A percentile compares a stretch with the other conserved stretches of the same genome.
phyloP scores from a whole-genome alignment of 192 early-diverging fungal species.

The Lobosporangium transversale region DNA sequence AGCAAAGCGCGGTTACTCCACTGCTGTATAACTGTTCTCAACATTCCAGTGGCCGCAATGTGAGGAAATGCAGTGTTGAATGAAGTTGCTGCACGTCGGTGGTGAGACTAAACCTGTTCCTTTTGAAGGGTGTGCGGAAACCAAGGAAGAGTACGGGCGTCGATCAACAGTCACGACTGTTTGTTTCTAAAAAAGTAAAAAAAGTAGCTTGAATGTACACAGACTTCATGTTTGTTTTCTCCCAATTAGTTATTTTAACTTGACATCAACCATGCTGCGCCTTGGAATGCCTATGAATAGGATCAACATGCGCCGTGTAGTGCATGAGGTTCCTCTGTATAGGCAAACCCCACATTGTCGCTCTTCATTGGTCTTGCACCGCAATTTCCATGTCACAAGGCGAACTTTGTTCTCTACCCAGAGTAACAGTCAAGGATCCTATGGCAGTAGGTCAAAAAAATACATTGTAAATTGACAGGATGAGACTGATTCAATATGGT shows the following conservation, averaged over 20 bases:
- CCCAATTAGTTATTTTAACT: no score
- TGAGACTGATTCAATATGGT: no score
- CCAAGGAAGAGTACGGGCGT: no score
- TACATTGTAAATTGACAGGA: no score
- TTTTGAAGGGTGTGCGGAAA: no score
- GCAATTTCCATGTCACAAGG: constrained; percentile 39
- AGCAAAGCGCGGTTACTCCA: constrained; percentile 10
- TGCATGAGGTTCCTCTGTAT: not conserved
- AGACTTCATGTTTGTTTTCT: no score
- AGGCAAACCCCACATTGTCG: constrained; percentile 2
- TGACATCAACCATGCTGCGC: constrained; percentile 19
- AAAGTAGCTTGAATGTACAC: no score
- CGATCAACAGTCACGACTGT: no score
- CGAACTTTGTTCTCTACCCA: constrained; percentile 8
- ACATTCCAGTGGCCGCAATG: constrained; percentile 17
- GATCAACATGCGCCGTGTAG: constrained; percentile 10
- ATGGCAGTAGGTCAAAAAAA: constrained; percentile 14
- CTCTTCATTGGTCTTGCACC: constrained; percentile 12
- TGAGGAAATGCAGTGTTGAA: not conserved
- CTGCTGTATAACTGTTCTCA: constrained; percentile 29
- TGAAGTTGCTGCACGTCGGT: no score
- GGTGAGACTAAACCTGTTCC: no score
- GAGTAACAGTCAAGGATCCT: constrained; percentile 15
- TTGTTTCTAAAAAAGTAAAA: no score
- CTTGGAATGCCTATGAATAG: constrained; percentile 16